A percentile compares a stretch with the other conserved stretches of the same genome.
phyloP scores from a whole-genome alignment of 371 early-diverging fungal species.

The Fennellomyces sp. region DNA sequence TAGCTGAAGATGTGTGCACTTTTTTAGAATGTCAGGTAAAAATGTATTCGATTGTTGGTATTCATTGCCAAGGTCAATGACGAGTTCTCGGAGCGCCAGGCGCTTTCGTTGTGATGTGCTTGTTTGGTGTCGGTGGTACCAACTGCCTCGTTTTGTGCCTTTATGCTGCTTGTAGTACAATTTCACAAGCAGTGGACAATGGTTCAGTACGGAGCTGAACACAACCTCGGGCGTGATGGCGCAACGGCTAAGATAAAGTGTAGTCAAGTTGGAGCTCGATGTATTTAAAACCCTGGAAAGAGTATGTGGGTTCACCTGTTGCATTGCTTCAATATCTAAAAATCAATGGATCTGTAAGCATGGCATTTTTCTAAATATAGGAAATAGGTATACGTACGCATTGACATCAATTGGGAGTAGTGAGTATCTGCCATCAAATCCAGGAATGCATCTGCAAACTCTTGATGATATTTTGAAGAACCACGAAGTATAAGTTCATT shows the following conservation, averaged over 20 bases:
- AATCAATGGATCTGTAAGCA: too few relatives aligned
- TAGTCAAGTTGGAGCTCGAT: background rate
- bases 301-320: background rate
- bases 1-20: background rate
- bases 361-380: background rate
- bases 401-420: background rate
- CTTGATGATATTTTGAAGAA: background rate
- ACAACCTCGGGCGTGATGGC: background rate
- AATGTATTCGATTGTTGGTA: background rate
- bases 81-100: background rate
- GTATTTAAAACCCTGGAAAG: background rate
- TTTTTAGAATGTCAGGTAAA: background rate
- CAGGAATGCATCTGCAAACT: background rate
- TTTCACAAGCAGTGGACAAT: background rate
- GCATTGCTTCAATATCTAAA: background rate
- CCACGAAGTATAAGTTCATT: background rate
- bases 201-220: background rate
- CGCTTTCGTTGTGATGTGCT: background rate
- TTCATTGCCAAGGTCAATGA: background rate
- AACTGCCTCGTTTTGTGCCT: background rate
- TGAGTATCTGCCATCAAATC: background rate
- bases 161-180: background rate
- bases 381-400: background rate
- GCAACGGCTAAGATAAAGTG: background rate
- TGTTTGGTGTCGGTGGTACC: background rate